Evolutionary conservation across 306 rosid species (phyloP).

Genomic region (Biancaea sappan): DNA sequence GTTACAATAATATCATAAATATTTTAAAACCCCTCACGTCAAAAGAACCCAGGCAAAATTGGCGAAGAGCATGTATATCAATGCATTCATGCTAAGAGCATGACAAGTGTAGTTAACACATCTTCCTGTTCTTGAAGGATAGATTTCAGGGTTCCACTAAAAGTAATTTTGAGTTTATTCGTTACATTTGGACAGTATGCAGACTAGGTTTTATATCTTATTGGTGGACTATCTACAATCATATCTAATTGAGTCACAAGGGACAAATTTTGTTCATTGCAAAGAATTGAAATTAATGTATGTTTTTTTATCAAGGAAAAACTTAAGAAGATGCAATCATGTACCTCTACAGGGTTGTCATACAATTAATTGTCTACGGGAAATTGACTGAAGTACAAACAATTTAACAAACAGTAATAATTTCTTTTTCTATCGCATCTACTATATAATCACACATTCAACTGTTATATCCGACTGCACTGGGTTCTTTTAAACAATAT

Average conservation of each 20-base stretch:
- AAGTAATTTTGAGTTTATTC: background rate
- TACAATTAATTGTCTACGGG: too few species aligned
- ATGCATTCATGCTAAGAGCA: constrained; percentile 8
- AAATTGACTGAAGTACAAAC: too few species aligned
- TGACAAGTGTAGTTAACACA: background rate
- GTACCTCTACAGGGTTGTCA: background rate
- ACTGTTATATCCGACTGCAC: background rate
- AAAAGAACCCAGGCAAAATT: too few species aligned
- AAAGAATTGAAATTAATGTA: constrained; percentile 18
- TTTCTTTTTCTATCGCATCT: too few species aligned
- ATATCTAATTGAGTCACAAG: constrained; percentile 14
- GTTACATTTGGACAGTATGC: background rate
- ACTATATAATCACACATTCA: background rate
- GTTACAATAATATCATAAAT: background rate
- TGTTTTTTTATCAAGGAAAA: constrained; percentile 10
- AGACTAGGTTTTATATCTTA: constrained; percentile 21
- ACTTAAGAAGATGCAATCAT: background rate
- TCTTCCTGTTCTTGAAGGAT: constrained; percentile 8
- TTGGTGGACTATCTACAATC: constrained; percentile 1
- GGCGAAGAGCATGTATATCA: background rate
- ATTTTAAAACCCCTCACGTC: too few species aligned
- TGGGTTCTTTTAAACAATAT: background rate
- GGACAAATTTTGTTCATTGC: background rate
- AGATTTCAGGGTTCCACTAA: background rate
- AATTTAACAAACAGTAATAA: too few species aligned